phyloP scores from a whole-genome alignment of 2,329 filamentous ascomycete species.

The Xylaria sp. region DNA sequence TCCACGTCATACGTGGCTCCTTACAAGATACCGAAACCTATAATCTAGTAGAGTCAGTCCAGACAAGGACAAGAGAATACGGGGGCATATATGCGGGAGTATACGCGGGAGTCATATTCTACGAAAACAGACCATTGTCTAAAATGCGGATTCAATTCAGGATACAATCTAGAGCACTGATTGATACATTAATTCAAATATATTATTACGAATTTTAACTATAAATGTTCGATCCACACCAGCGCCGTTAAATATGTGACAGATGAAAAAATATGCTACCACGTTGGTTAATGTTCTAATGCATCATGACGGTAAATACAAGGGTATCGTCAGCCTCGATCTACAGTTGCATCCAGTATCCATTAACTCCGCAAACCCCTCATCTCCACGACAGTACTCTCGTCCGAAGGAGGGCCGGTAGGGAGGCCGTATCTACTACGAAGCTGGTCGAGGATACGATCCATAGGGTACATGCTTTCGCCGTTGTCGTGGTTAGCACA shows the following conservation, averaged over 20 bases:
- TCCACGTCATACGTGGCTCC: not conserved
- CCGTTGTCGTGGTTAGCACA: constrained; percentile 74
- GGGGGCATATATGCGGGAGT: not conserved
- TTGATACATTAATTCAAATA: not conserved
- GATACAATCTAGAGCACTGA: no score
- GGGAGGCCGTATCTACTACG: constrained; percentile 56
- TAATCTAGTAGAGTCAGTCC: not conserved
- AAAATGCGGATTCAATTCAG: not conserved
- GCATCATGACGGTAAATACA: constrained; percentile 33
- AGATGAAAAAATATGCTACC: constrained; percentile 3
- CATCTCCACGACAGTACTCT: constrained; percentile 47
- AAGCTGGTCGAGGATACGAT: constrained; percentile 67
- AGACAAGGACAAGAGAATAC: not conserved
- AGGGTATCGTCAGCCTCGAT: constrained; percentile 41
- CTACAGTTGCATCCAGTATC: constrained; percentile 22
- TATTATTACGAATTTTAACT: not conserved
- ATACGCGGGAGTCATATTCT: not conserved
- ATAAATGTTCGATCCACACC: not conserved
- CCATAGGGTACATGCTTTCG: constrained; percentile 75
- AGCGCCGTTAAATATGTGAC: not conserved
- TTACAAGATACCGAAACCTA: not conserved
- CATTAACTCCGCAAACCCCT: constrained; percentile 39
- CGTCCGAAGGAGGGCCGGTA: constrained; percentile 36
- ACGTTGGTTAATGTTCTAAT: constrained; percentile 13
- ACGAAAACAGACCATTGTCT: not conserved